Evolutionary conservation across 306 rosid genomes (phyloP).

Genomic region (Lablab purpureus): DNA sequence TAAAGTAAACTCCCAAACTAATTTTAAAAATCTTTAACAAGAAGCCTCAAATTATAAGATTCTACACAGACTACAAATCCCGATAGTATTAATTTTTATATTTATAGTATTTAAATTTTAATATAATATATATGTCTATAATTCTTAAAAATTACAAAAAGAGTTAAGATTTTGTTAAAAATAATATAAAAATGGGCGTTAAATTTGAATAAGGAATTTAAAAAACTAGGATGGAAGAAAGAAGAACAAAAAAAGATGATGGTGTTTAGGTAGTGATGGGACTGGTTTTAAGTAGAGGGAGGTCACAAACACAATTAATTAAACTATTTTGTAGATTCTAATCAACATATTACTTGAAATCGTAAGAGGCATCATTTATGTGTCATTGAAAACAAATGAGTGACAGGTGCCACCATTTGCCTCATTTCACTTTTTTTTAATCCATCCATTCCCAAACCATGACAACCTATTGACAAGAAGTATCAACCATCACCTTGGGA

Average conservation of each 20-base stretch:
- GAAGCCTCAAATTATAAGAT: no score
- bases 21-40: no score
- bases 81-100: no score
- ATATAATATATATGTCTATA: neutral
- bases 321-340: constrained; percentile 35
- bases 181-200: neutral
- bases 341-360: constrained; percentile 38
- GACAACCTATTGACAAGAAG: constrained; percentile 58
- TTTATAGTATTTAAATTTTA: no score
- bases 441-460: constrained; percentile 35
- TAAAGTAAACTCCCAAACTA: no score
- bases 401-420: constrained; percentile 25
- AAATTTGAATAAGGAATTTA: no score
- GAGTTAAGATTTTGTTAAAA: neutral
- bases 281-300: constrained; percentile 38
- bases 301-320: constrained; percentile 28
- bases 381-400: constrained; percentile 46
- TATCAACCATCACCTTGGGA: constrained; percentile 54
- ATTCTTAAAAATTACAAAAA: neutral
- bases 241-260: neutral
- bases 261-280: constrained; percentile 44
- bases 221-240: neutral
- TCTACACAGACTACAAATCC: neutral
- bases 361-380: constrained; percentile 40
- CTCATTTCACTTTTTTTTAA: constrained; percentile 31